phyloP scores from a whole-genome alignment of 2,329 filamentous ascomycete genomes.

The Celoporthe dispersa region DNA sequence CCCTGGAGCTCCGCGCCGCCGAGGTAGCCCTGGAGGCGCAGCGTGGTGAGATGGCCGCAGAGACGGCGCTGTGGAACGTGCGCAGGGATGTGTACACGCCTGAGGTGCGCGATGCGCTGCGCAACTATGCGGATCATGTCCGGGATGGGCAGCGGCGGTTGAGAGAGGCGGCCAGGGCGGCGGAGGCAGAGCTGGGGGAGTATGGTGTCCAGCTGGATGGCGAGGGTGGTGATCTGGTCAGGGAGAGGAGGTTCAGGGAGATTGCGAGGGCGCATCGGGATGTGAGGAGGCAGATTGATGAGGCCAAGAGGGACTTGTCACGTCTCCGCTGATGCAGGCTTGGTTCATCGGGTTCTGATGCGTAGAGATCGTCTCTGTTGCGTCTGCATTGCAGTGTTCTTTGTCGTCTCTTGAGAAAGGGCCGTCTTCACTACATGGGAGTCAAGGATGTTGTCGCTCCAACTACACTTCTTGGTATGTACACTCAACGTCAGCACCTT shows the following conservation, averaged over 20 bases:
- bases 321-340: conserved; percentile 17
- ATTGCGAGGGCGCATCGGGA: conserved; percentile 57
- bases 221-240: conserved; percentile 37
- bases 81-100: conserved; percentile 50
- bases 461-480: background rate
- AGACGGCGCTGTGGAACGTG: conserved; percentile 41
- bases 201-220: conserved; percentile 50
- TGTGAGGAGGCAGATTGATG: conserved; percentile 54
- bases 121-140: conserved; percentile 54
- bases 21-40: conserved; percentile 50
- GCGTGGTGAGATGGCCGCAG: conserved; percentile 45
- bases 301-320: conserved; percentile 53
- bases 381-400: background rate
- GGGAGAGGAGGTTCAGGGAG: conserved; percentile 57
- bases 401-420: background rate
- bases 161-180: conserved; percentile 47
- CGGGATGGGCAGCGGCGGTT: conserved; percentile 52
- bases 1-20: conserved; percentile 55
- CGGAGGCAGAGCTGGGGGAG: conserved; percentile 49
- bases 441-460: background rate
- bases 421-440: background rate
- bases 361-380: background rate
- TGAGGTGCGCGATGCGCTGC: conserved; percentile 47
- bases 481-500: background rate
- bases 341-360: background rate